Evolutionary conservation across 2,329 filamentous ascomycete species (phyloP).

Genomic region (Exophiala oligosperma): DNA sequence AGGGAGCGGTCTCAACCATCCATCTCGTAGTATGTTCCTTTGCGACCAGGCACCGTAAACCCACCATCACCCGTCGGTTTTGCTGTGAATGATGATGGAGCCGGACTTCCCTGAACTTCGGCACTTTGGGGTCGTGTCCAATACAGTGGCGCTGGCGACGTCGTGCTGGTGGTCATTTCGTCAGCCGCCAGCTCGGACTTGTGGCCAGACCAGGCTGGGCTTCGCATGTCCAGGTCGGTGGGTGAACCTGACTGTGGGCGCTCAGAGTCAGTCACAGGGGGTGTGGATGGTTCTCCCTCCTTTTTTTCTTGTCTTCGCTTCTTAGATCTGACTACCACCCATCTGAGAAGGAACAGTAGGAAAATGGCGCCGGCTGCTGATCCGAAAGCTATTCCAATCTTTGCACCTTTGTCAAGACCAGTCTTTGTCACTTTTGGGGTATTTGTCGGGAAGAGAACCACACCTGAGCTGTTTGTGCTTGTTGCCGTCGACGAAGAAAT

Average conservation of each 20-base stretch:
- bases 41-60: constrained; percentile 14
- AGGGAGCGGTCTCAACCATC: constrained; percentile 12
- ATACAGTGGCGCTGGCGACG: constrained; percentile 14
- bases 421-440: background rate
- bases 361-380: constrained; percentile 5
- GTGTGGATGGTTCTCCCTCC: background rate
- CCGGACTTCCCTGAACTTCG: constrained; percentile 23
- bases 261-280: constrained; percentile 8
- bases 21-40: constrained; percentile 26
- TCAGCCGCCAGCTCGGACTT: constrained; percentile 28
- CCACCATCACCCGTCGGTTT: constrained; percentile 18
- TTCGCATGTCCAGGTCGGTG: constrained; percentile 16
- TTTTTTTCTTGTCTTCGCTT: constrained; percentile 2
- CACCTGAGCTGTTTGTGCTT: too few relatives aligned
- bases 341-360: constrained; percentile 4
- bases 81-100: constrained; percentile 5
- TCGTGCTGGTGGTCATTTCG: constrained; percentile 7
- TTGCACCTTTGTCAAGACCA: constrained; percentile 16
- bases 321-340: constrained; percentile 3
- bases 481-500: background rate
- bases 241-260: constrained; percentile 8
- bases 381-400: constrained; percentile 22
- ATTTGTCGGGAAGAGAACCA: too few relatives aligned
- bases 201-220: constrained; percentile 25
- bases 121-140: constrained; percentile 10